Base-by-base conservation (phyloP, 306 rosid genomes). In the Boehmeria nivea region DNA sequence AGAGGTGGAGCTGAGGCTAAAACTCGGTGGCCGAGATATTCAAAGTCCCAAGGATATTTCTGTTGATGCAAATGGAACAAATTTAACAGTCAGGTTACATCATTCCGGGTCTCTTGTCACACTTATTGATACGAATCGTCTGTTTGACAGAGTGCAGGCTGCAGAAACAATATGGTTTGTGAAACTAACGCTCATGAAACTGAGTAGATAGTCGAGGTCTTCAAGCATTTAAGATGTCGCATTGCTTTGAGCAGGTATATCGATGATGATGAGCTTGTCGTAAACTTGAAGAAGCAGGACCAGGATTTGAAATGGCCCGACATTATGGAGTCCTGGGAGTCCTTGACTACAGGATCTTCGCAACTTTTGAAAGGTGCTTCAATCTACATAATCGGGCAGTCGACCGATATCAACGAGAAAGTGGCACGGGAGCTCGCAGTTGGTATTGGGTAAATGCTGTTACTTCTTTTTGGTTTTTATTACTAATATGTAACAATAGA, bases 291-390 rank as follows among this genome's bases (percentile, higher is more conserved):
- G 88, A 87, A 91, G 77, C 93, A 84, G 27, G 86, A 91, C 62
- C 87, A 93, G 3, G 89, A 81, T 56, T 70, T 87, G 75, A 85
- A 84, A 75, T 87, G 99, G 99, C 99, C 95, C 12, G 95, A 87
- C 53, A 81, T 91, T 55, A 47, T 60, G 54, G 86, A 87, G 68
- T 84, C 96, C 6, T 91, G 96, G 99, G 95, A 87, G 19, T 91
- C 99, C 38, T 81, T 91, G 44, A 59, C 83, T 23, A 81, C 66
- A 16, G 96, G 93, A 60, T 84, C 84, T 39, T 15, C 82, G 25
- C 95, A 91, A 55, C 82, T 91, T 73, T 56, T 83, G 69, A 82
- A 85, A 73, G 96, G 94, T 51, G 42, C 99, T 6, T 81, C 99
- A 3, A 85, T 91, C 63, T 84, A 78, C 72, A 81, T 91, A 61